Evolutionary conservation across 192 early-diverging fungal genomes (phyloP), one percentile per base, ranked within the genome.

Genomic region (Kappamyces sp.): DNA sequence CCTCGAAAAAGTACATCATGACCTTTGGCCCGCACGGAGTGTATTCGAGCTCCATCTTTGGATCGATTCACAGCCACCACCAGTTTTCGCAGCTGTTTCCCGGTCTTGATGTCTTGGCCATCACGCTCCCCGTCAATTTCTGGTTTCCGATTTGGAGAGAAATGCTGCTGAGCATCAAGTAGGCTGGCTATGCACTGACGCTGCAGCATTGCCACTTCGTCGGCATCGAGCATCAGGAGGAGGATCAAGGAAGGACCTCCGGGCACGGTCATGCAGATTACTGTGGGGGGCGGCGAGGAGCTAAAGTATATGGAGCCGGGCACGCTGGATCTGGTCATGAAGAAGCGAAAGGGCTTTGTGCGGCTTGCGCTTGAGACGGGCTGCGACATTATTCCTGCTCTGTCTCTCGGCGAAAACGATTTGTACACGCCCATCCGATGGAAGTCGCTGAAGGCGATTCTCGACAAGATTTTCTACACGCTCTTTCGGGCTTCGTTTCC

Each of bases 331-430:
- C 52, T 74, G 15, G 68, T 74, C 3, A 33, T 74, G 37, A 37
- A 62, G 12, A 69, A 69, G 48, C 62, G 72, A 3, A 67, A 68
- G 47, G 72, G 72, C 2, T 74, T 74, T 36, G 49, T 65, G 7
- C 66, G 66, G 63, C 46, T 71, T 0, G 72, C 72, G 5, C 36
- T 74, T 32, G 54, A 59, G 12, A 70, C 62, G 1, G 72, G 72
- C 40, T 38, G n/a, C 12, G 46, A 34, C 3, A 30, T 61, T 30
- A 47, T 48, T 30, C 61, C 51, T 3, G 32, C 47, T 4, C 22
- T 22, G 2, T 3, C 7, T 4, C 47, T 62, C 47, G 46, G 54
- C 7, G 58, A 60, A 60, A 60, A 60, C n/a, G 34, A 60, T 55
- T 32, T 60, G 15, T 58, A 52, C 42, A n/a, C 35, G 33, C 55